phyloP scores from a whole-genome alignment of 2,329 filamentous ascomycete species.

The Colletotrichum spaethianum region DNA sequence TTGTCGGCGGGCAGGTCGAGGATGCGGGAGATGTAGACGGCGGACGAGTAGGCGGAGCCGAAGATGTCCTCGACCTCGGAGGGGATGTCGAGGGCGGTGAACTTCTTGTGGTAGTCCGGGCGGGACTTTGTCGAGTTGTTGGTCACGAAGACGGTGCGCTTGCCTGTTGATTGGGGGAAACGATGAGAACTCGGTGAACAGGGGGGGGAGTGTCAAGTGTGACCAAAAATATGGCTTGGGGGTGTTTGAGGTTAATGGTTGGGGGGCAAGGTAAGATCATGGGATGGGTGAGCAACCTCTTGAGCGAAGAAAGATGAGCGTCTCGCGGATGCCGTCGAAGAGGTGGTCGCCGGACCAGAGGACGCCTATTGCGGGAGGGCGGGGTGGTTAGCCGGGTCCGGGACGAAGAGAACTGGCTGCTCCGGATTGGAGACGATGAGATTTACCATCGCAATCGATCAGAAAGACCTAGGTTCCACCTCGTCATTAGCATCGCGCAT shows the following conservation, averaged over 20 bases:
- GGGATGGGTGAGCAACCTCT: slow-evolving; percentile 70
- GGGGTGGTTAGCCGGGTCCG: slow-evolving; percentile 15
- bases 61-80: slow-evolving; percentile 92
- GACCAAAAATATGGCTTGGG: neutral
- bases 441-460: slow-evolving; percentile 94
- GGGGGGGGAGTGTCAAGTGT: neutral
- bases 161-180: slow-evolving; percentile 69
- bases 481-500: slow-evolving; percentile 41
- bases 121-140: slow-evolving; percentile 99
- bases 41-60: slow-evolving; percentile 93
- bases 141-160: slow-evolving; percentile 94
- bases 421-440: slow-evolving; percentile 7
- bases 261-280: neutral
- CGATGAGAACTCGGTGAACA: slow-evolving; percentile 15
- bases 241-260: neutral
- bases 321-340: slow-evolving; percentile 88
- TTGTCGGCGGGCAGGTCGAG: slow-evolving; percentile 82
- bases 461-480: slow-evolving; percentile 73
- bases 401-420: slow-evolving; percentile 13
- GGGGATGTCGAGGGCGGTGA: slow-evolving; percentile 84
- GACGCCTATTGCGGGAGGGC: slow-evolving; percentile 73
- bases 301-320: slow-evolving; percentile 83
- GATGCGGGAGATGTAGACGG: slow-evolving; percentile 96
- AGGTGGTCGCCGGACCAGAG: slow-evolving; percentile 96
- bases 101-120: slow-evolving; percentile 92